Evolutionary conservation across 1,139 yeast genomes (phyloP).

Genomic region (Candida gigantensis): DNA sequence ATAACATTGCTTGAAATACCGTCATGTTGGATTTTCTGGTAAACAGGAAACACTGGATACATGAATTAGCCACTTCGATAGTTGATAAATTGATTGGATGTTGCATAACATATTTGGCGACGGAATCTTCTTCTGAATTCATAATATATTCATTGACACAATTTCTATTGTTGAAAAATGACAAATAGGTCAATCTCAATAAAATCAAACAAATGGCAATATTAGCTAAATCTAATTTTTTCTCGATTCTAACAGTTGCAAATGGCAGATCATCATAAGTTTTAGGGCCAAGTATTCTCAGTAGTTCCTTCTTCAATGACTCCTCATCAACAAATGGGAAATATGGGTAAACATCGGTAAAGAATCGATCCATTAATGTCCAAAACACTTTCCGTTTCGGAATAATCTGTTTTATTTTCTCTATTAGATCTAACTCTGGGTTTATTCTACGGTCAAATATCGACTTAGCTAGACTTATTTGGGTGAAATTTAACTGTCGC

Average conservation of each 20-base stretch:
- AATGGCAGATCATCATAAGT: conserved; percentile 18
- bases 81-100: conserved; percentile 29
- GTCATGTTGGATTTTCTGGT: conserved; percentile 23
- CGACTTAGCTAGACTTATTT: conserved; percentile 14
- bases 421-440: conserved; percentile 27
- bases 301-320: conserved; percentile 21
- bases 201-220: conserved; percentile 31
- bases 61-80: conserved; percentile 28
- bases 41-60: conserved; percentile 28
- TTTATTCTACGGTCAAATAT: conserved; percentile 25
- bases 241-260: conserved; percentile 21
- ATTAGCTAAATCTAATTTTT: conserved; percentile 32
- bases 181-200: conserved; percentile 31
- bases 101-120: conserved; percentile 25
- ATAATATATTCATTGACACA: conserved; percentile 26
- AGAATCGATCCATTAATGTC: conserved; percentile 28
- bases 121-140: conserved; percentile 12
- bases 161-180: conserved; percentile 33
- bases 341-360: conserved; percentile 24
- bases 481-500: conserved; percentile 8
- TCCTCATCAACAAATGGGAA: conserved; percentile 33
- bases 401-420: conserved; percentile 25
- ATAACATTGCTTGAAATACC: conserved; percentile 35
- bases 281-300: conserved; percentile 27
- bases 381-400: conserved; percentile 30